Conservation (phyloP, 2,329 filamentous ascomycete species). For the Colletotrichum destructivum region DNA sequence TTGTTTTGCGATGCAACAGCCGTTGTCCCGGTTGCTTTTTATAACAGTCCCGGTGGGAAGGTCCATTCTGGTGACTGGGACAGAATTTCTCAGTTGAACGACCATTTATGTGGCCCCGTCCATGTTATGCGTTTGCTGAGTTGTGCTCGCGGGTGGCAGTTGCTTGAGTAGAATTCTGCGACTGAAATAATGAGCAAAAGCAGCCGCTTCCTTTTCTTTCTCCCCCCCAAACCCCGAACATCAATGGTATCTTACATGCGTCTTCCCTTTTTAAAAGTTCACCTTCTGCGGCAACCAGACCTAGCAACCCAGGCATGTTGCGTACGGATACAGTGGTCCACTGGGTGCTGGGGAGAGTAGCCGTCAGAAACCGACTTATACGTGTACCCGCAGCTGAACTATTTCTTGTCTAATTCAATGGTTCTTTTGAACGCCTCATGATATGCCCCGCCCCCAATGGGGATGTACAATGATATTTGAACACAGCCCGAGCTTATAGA, state of each 20-base stretch:
- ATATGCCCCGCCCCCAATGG: slow-evolving; percentile 20
- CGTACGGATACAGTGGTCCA: background rate
- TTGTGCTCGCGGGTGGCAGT: background rate
- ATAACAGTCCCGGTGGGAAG: too few species aligned
- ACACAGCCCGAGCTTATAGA: background rate
- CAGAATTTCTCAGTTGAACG: too few species aligned
- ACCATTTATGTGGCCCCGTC: background rate
- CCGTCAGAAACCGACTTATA: background rate
- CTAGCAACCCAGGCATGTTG: background rate
- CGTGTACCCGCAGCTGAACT: background rate
- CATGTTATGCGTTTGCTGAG: background rate
- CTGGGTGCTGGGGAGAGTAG: background rate
- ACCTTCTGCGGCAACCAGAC: background rate
- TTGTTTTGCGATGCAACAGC: background rate
- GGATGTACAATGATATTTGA: background rate
- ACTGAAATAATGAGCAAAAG: background rate
- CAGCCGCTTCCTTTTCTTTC: background rate
- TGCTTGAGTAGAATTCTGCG: background rate
- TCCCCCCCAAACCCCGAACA: background rate
- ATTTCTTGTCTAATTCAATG: slow-evolving; percentile 10
- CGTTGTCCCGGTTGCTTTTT: background rate
- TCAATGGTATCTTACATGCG: background rate
- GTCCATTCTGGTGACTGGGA: too few species aligned
- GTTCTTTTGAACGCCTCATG: slow-evolving; percentile 26
- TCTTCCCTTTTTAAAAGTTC: background rate